Base-by-base conservation (phyloP, 495 filamentous ascomycete genomes). In the Pseudotulostoma volvatum region DNA sequence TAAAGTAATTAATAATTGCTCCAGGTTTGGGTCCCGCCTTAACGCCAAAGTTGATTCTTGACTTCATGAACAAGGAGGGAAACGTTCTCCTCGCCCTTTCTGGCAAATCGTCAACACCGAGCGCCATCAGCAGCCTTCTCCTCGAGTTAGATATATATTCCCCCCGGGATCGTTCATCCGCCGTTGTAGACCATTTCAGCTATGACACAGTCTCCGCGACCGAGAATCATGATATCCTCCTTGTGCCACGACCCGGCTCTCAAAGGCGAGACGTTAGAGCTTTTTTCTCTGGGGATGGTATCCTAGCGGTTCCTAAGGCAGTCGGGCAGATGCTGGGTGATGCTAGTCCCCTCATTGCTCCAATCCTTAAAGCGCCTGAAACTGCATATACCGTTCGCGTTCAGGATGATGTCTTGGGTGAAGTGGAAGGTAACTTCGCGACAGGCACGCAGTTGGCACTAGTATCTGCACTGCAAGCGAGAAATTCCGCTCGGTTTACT, bases 331-430 rank as follows among this genome's bases (percentile, higher is more conserved):
- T 71, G 34, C 70, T 97, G 33, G 85, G 90, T 28, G 71, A 76
- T 48, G 70, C 72, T 40, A 75, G 71, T 48, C 68, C 74, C 3
- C 73, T 94, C 1, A 60, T 95, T 30, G 68, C 78, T 20, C 84
- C 92, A 21, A 73, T 97, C 46, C 61, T 97, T 37, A 72, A 73
- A 44, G 88, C 84, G 45, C 77, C 81, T 19, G 60, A 63, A 44
- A 92, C 85, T 21, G 79, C 86, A 47, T 97, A 97, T 63, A 79
- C 72, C 51, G 95, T 93, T 67, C 93, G 92, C 60, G 80, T 85
- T 21, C 90, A 92, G 68, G 85, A 95, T 41, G 84, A 93, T 43
- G 53, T 63, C 21, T n/a, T n/a, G n/a, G 75, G 78, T 33, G 56
- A 61, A 9, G 63, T 81, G 17, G 87, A 93, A 39, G 82, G 86